Evolutionary conservation across 2,329 filamentous ascomycete genomes (phyloP).

Genomic region (Fusarium palustre): DNA sequence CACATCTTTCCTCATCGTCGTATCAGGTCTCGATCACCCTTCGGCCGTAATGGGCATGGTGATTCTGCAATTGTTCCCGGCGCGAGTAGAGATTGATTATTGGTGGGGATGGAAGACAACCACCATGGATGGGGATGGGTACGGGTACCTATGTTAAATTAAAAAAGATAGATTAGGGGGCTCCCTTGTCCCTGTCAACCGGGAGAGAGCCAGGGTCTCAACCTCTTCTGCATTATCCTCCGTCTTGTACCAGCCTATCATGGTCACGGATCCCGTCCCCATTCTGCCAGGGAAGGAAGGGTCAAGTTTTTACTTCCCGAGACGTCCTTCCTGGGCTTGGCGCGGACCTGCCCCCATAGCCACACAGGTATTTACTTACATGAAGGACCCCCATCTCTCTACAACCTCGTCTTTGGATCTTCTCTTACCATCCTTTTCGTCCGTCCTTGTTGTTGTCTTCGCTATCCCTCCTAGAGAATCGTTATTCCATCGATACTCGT

Average conservation of each 20-base stretch:
- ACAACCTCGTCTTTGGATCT: slow-evolving; percentile 24
- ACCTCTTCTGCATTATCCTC: slow-evolving; percentile 32
- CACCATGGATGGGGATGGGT: slow-evolving; percentile 17
- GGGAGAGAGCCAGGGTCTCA: slow-evolving; percentile 1
- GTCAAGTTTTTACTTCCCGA: slow-evolving; percentile 26
- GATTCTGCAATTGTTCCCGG: slow-evolving; percentile 1
- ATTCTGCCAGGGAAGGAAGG: slow-evolving; percentile 25
- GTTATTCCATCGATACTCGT: slow-evolving; percentile 43
- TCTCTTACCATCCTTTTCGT: slow-evolving; percentile 23
- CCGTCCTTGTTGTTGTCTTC: slow-evolving; percentile 28
- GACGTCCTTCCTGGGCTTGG: slow-evolving; percentile 32
- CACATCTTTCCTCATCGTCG: slow-evolving; percentile 7
- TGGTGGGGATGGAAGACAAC: slow-evolving; percentile 38
- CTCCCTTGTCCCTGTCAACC: slow-evolving; percentile 18
- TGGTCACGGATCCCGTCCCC: slow-evolving; percentile 27
- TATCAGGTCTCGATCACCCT: slow-evolving; percentile 12
- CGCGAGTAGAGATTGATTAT: not conserved
- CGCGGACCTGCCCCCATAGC: not conserved
- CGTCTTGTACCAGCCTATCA: slow-evolving; percentile 33
- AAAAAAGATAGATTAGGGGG: slow-evolving; percentile 34
- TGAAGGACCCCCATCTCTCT: slow-evolving; percentile 18
- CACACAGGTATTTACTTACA: slow-evolving; percentile 33
- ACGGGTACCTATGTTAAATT: slow-evolving; percentile 45
- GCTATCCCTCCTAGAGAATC: slow-evolving; percentile 37
- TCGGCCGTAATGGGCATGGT: slow-evolving; percentile 33